Evolutionary conservation across 169 alveolate species (phyloP), one percentile per base, ranked within the genome.

Genomic region (Plasmodium gaboni): DNA sequence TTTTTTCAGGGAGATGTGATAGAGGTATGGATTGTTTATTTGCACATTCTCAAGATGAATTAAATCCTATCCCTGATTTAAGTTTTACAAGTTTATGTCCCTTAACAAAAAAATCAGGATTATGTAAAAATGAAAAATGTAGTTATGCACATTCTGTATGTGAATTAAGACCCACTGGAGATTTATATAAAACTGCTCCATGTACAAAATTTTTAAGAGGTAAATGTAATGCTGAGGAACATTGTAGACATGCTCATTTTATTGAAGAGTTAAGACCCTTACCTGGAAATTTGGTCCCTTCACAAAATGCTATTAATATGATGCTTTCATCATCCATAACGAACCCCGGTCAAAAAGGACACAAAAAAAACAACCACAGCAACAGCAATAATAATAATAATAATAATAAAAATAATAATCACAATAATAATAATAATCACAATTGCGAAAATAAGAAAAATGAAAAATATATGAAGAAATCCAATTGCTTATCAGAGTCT

Each of bases 1-100:
- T 78, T 57, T 78, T 78, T 69, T 78, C 89, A 0, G 89, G 89
- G 38, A 46, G 94, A 8, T 95, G 97, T 76, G 95, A 95, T 28
- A 88, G 97, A 26, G 97, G 97, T 22, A 94, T 94, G 69, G 94
- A 95, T 93, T 95, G 97, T 71, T 91, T 96, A 24, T 95, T 92
- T 64, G 96, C 97, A 19, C 97, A 95, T 74, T 95, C 97, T 15
- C 95, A 90, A 60, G 97, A 93, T 69, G 97, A 95, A 87, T 92
- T 95, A 69, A 76, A 94, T 73, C 89, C 89, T 26, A 78, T 78
- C 7, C 89, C 89, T 46, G 89, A 78, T 65, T 65, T 78, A 64
- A 64, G 78, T 12, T 78, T 78, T 64, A 78, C 89, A 26, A 78
- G 89, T 65, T 95, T 94, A 63, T 96, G 95, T 44, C 97, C 97